phyloP scores from a whole-genome alignment of 306 rosid species.

The Cucurbita maxima region DNA sequence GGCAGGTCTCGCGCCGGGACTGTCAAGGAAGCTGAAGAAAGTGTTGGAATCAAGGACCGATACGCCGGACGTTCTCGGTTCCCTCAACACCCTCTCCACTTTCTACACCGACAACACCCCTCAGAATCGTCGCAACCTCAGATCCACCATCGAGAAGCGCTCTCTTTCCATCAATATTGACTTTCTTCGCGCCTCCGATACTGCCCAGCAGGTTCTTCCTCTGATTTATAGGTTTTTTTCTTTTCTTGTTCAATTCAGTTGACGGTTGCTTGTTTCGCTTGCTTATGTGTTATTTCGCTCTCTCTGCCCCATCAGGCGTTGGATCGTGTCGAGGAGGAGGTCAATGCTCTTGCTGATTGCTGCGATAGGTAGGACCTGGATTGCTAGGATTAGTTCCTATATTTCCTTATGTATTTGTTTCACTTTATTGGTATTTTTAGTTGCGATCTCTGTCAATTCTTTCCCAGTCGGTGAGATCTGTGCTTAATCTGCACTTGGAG shows the following conservation, averaged over 20 bases:
- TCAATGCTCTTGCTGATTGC: conserved; percentile 48
- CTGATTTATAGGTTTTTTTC: neutral
- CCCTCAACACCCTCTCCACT: conserved; percentile 70
- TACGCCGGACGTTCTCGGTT: conserved; percentile 66
- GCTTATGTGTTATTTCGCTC: neutral
- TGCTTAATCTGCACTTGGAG: neutral
- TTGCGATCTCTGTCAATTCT: neutral
- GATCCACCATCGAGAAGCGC: conserved; percentile 81
- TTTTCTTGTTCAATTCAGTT: neutral
- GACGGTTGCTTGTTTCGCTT: neutral
- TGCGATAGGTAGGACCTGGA: conserved; percentile 48
- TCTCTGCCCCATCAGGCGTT: conserved; percentile 22
- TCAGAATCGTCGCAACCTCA: conserved; percentile 87
- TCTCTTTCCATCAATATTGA: conserved; percentile 62
- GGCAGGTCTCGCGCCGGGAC: conserved; percentile 73
- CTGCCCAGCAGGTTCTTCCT: conserved; percentile 37
- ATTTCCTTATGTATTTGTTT: neutral
- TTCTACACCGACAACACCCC: conserved; percentile 74
- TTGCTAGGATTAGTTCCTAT: neutral
- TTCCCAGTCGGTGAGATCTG: neutral
- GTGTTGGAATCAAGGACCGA: conserved; percentile 77
- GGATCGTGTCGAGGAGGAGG: conserved; percentile 81
- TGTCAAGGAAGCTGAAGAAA: conserved; percentile 94
- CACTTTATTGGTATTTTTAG: neutral
- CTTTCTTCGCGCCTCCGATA: conserved; percentile 56